Evolutionary conservation across 192 early-diverging fungal genomes (phyloP), one percentile per base, ranked within the genome.

Genomic region (Cetraspora pellucida): DNA sequence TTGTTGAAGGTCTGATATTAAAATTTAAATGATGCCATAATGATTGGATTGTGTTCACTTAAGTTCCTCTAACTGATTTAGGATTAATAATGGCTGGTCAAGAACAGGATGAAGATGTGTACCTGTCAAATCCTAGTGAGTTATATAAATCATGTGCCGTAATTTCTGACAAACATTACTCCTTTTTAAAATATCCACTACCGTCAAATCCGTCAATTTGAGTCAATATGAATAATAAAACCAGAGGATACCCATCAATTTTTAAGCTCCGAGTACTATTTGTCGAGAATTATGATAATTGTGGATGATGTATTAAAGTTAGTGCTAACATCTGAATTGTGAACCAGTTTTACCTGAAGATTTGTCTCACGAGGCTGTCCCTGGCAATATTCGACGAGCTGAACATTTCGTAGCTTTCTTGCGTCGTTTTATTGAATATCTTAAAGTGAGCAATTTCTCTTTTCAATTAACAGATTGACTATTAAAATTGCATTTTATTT

Each of bases 321-420:
- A 17, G 31, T 37, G 19, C 28, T 44, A 31, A 10, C 19, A 0
- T 44, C 19, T 17, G 10, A 17, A 16, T 19, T 19, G 19, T 10
- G 63, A 30, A 28, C 21, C 25, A 89, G 93, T 94, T 2, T 76
- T 99, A 21, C 96, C 98, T 0, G 95, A 97, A 78, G 95, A 97
- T 77, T 86, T 99, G 11, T 79, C 98, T 73, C 83, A 87, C 28
- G 98, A 99, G 77, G 95, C 95, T 1, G 91, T 99, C 11, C 98
- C 98, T 2, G 98, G 98, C 5, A 98, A 96, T 79, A 99, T 99
- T 79, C 89, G 98, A 61, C 87, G 92, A 52, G 98, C 98, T 16
- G 97, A 99, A 79, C 98, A 99, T 83, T 99, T 99, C 86, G 94
- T 99, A 10, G 93, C 93, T 2, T 99, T 99, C 81, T 80, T 99